Evolutionary conservation across 225 moss, liverwort and hornwort genomes (phyloP).

Genomic region (Polytrichum commune): DNA sequence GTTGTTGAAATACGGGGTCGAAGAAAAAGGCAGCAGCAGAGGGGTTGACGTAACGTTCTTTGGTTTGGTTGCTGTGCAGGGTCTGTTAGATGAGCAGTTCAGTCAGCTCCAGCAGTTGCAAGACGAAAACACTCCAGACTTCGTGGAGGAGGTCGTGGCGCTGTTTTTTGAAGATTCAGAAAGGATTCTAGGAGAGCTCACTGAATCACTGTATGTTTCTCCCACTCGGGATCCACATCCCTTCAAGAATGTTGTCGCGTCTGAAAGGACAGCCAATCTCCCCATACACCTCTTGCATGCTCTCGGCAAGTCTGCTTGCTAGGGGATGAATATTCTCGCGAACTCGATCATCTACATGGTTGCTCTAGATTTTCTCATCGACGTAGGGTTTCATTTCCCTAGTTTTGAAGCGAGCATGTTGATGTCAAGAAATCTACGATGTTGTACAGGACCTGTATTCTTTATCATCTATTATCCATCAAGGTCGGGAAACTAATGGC

Average conservation of each 20-base stretch:
- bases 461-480: too few species aligned
- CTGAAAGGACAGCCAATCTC: too few species aligned
- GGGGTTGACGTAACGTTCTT: background rate
- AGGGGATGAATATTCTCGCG: too few species aligned
- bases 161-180: slow-evolving; percentile 87
- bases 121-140: slow-evolving; percentile 81
- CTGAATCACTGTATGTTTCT: slow-evolving; percentile 64
- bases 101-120: slow-evolving; percentile 93
- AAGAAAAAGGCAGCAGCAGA: background rate
- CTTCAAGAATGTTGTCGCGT: background rate
- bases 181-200: slow-evolving; percentile 75
- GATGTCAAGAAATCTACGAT: too few species aligned
- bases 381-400: background rate
- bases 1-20: background rate
- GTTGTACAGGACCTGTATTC: too few species aligned
- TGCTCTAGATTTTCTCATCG: background rate
- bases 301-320: too few species aligned
- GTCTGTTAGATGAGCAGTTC: slow-evolving; percentile 86
- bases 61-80: slow-evolving; percentile 40
- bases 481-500: background rate
- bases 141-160: slow-evolving; percentile 84
- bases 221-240: background rate
- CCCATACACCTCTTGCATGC: too few species aligned
- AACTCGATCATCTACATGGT: too few species aligned
- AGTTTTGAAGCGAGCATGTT: too few species aligned